Base-by-base conservation (phyloP, 2,329 filamentous ascomycete species). In the Zalaria sp. region DNA sequence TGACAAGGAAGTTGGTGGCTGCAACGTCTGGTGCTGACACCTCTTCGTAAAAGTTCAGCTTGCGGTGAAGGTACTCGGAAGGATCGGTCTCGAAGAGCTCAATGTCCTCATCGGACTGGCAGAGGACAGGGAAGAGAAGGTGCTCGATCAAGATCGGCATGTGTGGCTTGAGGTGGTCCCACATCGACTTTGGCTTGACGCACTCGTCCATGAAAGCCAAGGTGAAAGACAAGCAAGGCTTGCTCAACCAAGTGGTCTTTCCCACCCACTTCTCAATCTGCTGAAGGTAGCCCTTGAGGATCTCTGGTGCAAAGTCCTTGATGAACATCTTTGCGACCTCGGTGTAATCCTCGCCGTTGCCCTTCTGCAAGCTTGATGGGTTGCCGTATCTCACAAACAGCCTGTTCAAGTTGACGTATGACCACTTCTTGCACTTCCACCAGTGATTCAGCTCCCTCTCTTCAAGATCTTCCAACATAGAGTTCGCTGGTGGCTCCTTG, bases 361-460 rank as follows among this genome's bases (percentile, higher is more conserved):
- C 72, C 56, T 83, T 81, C 46, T 79, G 77, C 45, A 93, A 69
- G 32, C 77, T 78, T 38, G 77, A 70, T 7, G 84, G 83, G 66
- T 93, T 96, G 46, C 91, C 91, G 56, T 98, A 94, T 63, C 88
- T 51, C 54, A 96, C 88, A 57, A 91, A 98, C 11, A 98, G 75
- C 47, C 91, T 77, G 67, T 98, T 98, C 53, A 98, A 66, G 63
- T 96, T 96, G 56, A 91, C 93, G 63, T 95, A 98, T 9, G 89
- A 83, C 91, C 91, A 96, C 65, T 98, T 98, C 79, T 96, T 96
- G 49, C 88, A 84, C 70, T 96, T 98, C 89, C 89, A 98, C 89
- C 91, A 98, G 62, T 95, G 87, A 59, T 94, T 88, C 54, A 81
- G 76, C 63, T 96, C 91, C 44, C 91, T 78, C 57, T 96, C 89